Evolutionary conservation across 495 filamentous ascomycete species (phyloP).

Genomic region (Trichocladium uniseriatum): DNA sequence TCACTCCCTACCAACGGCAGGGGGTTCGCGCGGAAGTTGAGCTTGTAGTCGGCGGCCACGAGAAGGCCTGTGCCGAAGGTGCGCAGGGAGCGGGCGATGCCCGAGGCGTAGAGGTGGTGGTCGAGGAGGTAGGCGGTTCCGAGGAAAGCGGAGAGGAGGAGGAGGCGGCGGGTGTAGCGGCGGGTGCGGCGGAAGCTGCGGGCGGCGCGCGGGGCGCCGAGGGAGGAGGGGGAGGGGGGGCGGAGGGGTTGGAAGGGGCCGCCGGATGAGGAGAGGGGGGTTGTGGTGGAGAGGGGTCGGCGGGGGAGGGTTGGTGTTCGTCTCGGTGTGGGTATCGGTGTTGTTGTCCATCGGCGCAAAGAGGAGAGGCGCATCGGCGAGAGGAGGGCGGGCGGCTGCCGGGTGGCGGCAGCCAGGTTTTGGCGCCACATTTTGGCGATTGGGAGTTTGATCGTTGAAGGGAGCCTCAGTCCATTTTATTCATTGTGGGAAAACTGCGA

Average conservation of each 20-base stretch:
- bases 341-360: neutral
- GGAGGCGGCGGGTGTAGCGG: constrained; percentile 66
- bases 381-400: neutral
- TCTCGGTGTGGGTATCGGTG: too few relatives aligned
- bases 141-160: constrained; percentile 50
- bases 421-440: constrained; percentile 10
- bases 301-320: neutral
- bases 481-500: neutral
- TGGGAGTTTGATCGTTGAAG: neutral
- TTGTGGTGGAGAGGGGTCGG: constrained; percentile 9
- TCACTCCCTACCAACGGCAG: constrained; percentile 40
- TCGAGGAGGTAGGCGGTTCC: constrained; percentile 61
- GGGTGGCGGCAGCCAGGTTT: neutral
- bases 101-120: constrained; percentile 62
- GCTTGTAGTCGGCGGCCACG: constrained; percentile 86
- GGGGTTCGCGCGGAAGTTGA: constrained; percentile 83
- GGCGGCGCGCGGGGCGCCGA: constrained; percentile 62
- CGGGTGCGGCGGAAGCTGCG: constrained; percentile 55
- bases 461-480: neutral
- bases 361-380: neutral
- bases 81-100: constrained; percentile 66
- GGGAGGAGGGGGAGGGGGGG: constrained; percentile 70
- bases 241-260: constrained; percentile 56
- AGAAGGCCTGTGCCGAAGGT: constrained; percentile 74
- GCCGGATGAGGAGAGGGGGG: constrained; percentile 7